These are phyloP conservation scores for Aspergillus pseudoviridinutans DNA, from an alignment of 2,329 filamentous ascomycete genomes.

Conservation along the genomic window DNA sequence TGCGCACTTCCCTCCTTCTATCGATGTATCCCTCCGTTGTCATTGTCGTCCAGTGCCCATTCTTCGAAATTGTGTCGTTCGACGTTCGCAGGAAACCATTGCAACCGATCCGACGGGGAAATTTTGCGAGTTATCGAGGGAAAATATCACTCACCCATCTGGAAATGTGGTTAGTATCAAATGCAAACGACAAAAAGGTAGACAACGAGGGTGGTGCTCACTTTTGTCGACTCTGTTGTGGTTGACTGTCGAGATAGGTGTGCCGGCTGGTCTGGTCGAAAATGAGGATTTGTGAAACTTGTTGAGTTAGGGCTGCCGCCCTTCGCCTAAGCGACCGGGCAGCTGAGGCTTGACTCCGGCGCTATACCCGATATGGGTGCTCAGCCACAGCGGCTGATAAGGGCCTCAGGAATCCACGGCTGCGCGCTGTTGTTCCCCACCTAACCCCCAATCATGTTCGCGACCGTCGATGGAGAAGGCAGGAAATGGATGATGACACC, in stretches of 20 bases:
- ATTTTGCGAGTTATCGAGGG: conserved; percentile 18
- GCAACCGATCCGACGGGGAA: conserved; percentile 25
- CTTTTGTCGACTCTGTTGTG: conserved; percentile 53
- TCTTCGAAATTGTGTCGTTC: conserved; percentile 15
- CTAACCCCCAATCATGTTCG: not conserved
- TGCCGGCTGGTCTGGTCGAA: conserved; percentile 36
- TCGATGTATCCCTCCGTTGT: not conserved
- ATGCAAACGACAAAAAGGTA: conserved; percentile 12
- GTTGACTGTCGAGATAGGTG: conserved; percentile 36
- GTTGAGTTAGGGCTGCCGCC: conserved; percentile 44
- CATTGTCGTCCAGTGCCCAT: not conserved
- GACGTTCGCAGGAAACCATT: conserved; percentile 27
- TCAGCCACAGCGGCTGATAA: conserved; percentile 14
- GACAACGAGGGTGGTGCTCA: conserved; percentile 30
- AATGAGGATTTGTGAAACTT: conserved; percentile 40
- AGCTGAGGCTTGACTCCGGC: conserved; percentile 14
- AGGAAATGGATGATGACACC: not conserved
- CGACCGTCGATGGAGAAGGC: not conserved
- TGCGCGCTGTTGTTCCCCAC: conserved; percentile 13
- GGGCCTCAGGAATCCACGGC: not conserved
- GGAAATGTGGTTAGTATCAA: conserved; percentile 27
- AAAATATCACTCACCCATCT: conserved; percentile 60
- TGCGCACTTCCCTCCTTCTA: conserved; percentile 1
- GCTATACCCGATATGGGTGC: conserved; percentile 24
- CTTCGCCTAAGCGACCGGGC: conserved; percentile 41